Conservation (phyloP, 225 moss, liverwort and hornwort species). For the Lunularia cruciata region DNA sequence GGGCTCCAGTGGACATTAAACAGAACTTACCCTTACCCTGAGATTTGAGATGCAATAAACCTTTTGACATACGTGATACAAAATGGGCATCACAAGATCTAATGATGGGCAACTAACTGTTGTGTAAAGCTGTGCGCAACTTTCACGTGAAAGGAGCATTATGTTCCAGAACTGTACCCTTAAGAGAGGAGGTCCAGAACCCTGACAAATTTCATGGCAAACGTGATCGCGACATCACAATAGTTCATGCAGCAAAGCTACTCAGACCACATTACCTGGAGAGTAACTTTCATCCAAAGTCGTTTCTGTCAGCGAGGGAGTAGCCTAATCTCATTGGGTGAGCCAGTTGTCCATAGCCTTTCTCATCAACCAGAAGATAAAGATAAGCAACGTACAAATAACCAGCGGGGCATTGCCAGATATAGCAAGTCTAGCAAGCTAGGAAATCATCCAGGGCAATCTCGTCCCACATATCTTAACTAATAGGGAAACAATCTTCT, state of each 20-base stretch:
- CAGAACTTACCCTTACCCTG: slow-evolving; percentile 66
- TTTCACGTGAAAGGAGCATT: slow-evolving; percentile 47
- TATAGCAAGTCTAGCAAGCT: slow-evolving; percentile 55
- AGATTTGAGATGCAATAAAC: slow-evolving; percentile 68
- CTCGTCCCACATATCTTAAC: slow-evolving; percentile 26
- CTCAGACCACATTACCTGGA: slow-evolving; percentile 79
- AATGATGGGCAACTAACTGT: slow-evolving; percentile 46
- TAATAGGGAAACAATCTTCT: slow-evolving; percentile 30
- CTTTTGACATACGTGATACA: slow-evolving; percentile 68
- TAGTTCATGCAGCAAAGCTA: slow-evolving; percentile 55
- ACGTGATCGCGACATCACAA: slow-evolving; percentile 56
- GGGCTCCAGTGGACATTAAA: slow-evolving; percentile 77
- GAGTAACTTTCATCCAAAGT: slow-evolving; percentile 75
- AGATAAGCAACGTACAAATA: slow-evolving; percentile 70
- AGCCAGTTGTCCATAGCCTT: slow-evolving; percentile 89
- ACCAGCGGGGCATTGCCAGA: slow-evolving; percentile 52
- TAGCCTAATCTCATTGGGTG: slow-evolving; percentile 88
- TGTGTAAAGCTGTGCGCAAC: slow-evolving; percentile 44
- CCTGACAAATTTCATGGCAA: slow-evolving; percentile 50
- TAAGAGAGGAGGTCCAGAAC: slow-evolving; percentile 41
- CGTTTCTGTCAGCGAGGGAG: slow-evolving; percentile 79
- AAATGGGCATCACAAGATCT: slow-evolving; percentile 50
- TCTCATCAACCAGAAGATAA: slow-evolving; percentile 89
- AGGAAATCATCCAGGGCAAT: slow-evolving; percentile 41
- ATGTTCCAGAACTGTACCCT: slow-evolving; percentile 44